A percentile compares a stretch with the other conserved stretches of the same genome.
These are phyloP conservation scores for Botryosphaeria dothidea DNA, from an alignment of 2,329 filamentous ascomycete species.

Conservation along the genomic window DNA sequence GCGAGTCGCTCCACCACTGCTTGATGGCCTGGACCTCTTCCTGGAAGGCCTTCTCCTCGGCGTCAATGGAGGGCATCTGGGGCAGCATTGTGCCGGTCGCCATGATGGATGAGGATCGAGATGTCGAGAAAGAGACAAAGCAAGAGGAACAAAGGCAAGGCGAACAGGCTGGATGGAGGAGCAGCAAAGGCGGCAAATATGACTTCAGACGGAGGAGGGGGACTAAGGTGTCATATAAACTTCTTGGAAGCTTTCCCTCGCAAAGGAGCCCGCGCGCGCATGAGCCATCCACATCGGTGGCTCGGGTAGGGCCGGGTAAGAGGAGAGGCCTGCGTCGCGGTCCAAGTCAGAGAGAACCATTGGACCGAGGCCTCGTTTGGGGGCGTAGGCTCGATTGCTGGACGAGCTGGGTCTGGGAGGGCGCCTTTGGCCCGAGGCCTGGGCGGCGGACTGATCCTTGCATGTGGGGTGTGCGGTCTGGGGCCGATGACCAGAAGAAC, in stretches of 20 bases:
- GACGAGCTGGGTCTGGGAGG: not conserved
- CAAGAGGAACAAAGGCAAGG: not conserved
- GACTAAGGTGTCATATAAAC: conserved; percentile 19
- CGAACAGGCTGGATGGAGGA: not conserved
- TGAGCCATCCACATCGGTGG: conserved; percentile 2
- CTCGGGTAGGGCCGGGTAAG: conserved; percentile 19
- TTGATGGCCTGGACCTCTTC: conserved; percentile 86
- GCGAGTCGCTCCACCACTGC: conserved; percentile 88
- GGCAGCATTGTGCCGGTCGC: conserved; percentile 17
- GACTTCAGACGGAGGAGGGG: conserved; percentile 10
- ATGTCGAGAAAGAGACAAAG: not conserved
- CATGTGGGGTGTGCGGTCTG: conserved; percentile 16
- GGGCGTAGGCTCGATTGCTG: not conserved
- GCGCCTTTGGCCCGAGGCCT: conserved; percentile 21
- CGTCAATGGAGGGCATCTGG: conserved; percentile 52
- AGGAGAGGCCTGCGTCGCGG: not conserved
- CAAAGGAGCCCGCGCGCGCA: not conserved
- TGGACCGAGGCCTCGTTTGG: conserved; percentile 14
- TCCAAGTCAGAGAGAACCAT: conserved; percentile 1
- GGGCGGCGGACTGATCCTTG: conserved; percentile 8
- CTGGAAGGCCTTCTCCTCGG: conserved; percentile 73
- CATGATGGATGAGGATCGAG: conserved; percentile 1
- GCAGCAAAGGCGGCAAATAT: not conserved
- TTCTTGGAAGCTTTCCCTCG: not conserved
- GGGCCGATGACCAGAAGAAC: conserved; percentile 15